These are phyloP conservation scores for Zalaria sp. DNA, from an alignment of 2,329 filamentous ascomycete species.

Conservation along the genomic window DNA sequence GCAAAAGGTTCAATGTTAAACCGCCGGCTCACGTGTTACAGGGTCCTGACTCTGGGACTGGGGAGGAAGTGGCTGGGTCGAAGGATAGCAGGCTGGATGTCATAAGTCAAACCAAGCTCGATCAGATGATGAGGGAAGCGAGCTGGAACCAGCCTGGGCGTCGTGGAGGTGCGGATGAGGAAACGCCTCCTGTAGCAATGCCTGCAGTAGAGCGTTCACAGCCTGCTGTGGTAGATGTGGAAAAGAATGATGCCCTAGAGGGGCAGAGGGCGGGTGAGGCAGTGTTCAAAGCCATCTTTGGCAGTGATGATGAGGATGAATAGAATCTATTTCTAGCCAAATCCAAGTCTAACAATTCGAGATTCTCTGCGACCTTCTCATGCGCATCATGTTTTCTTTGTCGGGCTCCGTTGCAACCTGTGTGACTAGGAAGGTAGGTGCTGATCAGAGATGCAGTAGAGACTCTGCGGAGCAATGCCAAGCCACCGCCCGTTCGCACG, in stretches of 20 bases:
- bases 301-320: slow-evolving; percentile 46
- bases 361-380: too few relatives aligned
- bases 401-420: too few relatives aligned
- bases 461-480: too few relatives aligned
- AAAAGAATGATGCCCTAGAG: slow-evolving; percentile 67
- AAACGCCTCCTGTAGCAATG: slow-evolving; percentile 1
- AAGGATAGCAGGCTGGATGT: slow-evolving; percentile 26
- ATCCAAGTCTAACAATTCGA: too few relatives aligned
- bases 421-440: too few relatives aligned
- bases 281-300: slow-evolving; percentile 87
- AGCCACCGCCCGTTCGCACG: too few relatives aligned
- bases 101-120: slow-evolving; percentile 40
- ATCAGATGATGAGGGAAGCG: slow-evolving; percentile 38
- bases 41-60: slow-evolving; percentile 17
- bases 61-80: slow-evolving; percentile 15
- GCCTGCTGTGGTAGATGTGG: slow-evolving; percentile 44
- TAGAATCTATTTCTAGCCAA: not conserved
- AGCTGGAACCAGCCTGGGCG: slow-evolving; percentile 12
- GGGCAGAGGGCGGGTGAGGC: slow-evolving; percentile 61
- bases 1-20: slow-evolving; percentile 85
- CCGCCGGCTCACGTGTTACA: slow-evolving; percentile 49
- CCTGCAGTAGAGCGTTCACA: slow-evolving; percentile 7
- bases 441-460: too few relatives aligned
- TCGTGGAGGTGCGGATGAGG: slow-evolving; percentile 8
- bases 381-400: too few relatives aligned